These are phyloP conservation scores for Beta vulgaris DNA, from an alignment of 148 eudicot species.

Conservation along the genomic window DNA sequence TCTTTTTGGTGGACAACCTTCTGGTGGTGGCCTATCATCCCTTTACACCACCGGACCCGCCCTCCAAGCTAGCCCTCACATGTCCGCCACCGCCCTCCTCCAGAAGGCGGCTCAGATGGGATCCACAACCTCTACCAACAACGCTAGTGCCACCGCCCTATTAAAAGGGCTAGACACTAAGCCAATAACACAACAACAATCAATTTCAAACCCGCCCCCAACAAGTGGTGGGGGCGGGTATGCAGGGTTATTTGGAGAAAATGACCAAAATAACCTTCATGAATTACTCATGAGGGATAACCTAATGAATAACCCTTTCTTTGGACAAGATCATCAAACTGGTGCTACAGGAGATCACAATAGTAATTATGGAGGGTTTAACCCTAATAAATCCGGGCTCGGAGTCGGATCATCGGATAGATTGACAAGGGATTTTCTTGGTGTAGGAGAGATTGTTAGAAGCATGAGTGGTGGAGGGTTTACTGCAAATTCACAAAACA, in stretches of 20 bases:
- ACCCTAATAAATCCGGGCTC: conserved; percentile 25
- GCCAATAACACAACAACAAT: conserved; percentile 20
- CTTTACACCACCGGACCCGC: conserved; percentile 22
- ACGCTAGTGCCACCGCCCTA: conserved; percentile 39
- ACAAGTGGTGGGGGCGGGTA: conserved; percentile 26
- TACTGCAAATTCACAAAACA: conserved; percentile 23
- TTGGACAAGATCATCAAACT: conserved; percentile 13
- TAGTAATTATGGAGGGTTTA: conserved; percentile 23
- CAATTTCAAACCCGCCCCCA: conserved; percentile 23
- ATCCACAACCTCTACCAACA: conserved; percentile 45
- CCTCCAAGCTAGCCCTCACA: conserved; percentile 29
- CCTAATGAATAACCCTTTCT: conserved; percentile 42
- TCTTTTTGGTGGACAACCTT: conserved; percentile 22
- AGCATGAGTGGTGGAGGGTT: conserved; percentile 42
- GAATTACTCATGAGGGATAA: conserved; percentile 28
- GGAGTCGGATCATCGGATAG: conserved; percentile 36
- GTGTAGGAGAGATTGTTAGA: conserved; percentile 60
- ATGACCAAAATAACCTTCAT: conserved; percentile 39
- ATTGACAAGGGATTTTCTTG: conserved; percentile 57
- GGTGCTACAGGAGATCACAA: not conserved
- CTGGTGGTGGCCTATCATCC: conserved; percentile 23
- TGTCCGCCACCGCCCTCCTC: conserved; percentile 71
- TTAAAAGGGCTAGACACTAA: conserved; percentile 34
- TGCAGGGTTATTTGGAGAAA: conserved; percentile 34
- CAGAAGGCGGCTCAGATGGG: conserved; percentile 77